Base-by-base conservation (phyloP, 345 rosid genomes). In the Cardamine resedifolia region DNA sequence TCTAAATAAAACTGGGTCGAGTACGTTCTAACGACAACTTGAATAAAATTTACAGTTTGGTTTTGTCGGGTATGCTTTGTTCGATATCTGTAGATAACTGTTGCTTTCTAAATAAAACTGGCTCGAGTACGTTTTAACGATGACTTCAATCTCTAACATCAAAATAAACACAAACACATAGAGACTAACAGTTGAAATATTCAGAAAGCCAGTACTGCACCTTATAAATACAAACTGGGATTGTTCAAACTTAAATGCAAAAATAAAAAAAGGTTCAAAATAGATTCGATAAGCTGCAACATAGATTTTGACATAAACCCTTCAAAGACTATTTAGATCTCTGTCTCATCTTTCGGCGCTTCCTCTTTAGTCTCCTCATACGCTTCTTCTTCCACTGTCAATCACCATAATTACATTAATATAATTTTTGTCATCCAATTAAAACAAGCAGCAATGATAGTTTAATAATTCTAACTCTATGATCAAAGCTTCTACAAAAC, bases 381-480 rank as follows among this genome's bases (percentile, higher is more conserved):
- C 81, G 78, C 79, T 78, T 78, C 81, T 78, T 78, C 81, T 78
- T 78, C 81, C 81, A 78, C 81, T 78, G 69, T 21, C 51, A 62
- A 18, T 19, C 43, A 41, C 5, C 2, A 10, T 45, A 15, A 12
- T 12, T 20, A 7, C 49, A 33, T 38, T 16, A 71, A 45, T 19
- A 20, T 19, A 49, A 10, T 24, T n/a, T 27, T 9, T 8, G 20
- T 23, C 51, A 6, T 50, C 38, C 36, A 0, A 53, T 8, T 19
- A 23, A 45, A 14, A 56, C 43, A 34, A 34, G 12, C 39, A 14
- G 30, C 20, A 43, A 28, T 10, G 5, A 18, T 16, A 38, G 7
- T 30, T 23, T 19, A 52, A 28, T n/a, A 34, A 16, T 15, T 15
- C 9, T 26, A 48, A 15, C 15, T 26, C 28, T n/a, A 31, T 4